Percentiles rank a stretch among this genome's conserved stretches.
Conservation (phyloP, 108 stramenopile species). For the Stephanodiscus minutulus region DNA sequence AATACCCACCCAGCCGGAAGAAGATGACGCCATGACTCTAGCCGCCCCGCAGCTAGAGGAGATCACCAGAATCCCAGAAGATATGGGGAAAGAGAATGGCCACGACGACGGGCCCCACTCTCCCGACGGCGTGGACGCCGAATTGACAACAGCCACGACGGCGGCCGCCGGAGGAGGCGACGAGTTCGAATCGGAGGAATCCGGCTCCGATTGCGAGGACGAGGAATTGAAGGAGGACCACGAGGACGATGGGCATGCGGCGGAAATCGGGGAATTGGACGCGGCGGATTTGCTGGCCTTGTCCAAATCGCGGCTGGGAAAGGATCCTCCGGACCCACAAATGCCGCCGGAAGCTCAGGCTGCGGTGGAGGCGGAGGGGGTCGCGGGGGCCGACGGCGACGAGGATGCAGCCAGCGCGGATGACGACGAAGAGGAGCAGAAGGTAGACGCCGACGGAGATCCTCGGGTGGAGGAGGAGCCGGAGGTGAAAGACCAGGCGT, state of each 20-base stretch:
- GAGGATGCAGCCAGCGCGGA: background rate
- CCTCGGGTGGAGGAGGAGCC: background rate
- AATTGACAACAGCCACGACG: background rate
- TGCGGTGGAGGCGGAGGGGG: background rate
- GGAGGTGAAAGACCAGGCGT: constrained; percentile 1
- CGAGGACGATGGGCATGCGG: background rate
- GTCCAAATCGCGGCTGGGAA: constrained; percentile 23
- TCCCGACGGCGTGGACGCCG: constrained; percentile 4
- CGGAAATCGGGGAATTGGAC: background rate
- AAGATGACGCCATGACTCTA: background rate
- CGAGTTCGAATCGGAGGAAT: constrained; percentile 9
- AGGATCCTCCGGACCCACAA: background rate
- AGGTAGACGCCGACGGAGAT: background rate
- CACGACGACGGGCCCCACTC: background rate
- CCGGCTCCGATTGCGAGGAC: constrained; percentile 3
- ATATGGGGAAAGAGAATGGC: background rate
- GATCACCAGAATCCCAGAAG: background rate
- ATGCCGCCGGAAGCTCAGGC: background rate
- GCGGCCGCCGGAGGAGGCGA: background rate
- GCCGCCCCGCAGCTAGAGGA: background rate
- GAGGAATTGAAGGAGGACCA: constrained; percentile 13
- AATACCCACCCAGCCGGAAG: background rate
- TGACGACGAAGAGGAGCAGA: background rate
- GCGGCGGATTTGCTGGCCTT: constrained; percentile 14
- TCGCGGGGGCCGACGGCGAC: background rate